Conservation (phyloP, 164 flowering plant species). For the Piper betle region DNA sequence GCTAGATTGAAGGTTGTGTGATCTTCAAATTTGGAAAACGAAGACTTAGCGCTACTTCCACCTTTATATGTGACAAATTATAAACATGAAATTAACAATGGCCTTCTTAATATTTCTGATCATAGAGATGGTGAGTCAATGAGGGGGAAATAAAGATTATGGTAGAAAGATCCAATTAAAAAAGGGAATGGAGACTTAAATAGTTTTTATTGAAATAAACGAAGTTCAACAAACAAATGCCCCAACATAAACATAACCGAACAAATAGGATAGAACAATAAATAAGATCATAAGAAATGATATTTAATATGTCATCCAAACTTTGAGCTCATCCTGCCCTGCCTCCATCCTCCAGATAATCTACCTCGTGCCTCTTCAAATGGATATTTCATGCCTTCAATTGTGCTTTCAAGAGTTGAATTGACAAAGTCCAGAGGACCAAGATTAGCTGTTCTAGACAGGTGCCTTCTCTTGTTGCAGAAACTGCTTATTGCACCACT, state of each 20-base stretch:
- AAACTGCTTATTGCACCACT: slow-evolving; percentile 10
- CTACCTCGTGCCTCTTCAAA: not conserved
- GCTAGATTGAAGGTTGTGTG: too few species aligned
- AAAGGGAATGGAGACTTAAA: not conserved
- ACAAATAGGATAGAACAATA: not conserved
- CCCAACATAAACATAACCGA: not conserved
- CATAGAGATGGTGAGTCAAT: too few species aligned
- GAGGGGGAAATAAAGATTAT: not conserved
- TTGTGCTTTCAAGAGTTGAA: slow-evolving; percentile 5
- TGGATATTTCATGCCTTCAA: not conserved
- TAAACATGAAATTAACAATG: too few species aligned
- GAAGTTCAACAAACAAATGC: not conserved
- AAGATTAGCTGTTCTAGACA: slow-evolving; percentile 1
- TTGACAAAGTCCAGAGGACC: slow-evolving; percentile 1
- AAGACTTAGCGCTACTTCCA: too few species aligned
- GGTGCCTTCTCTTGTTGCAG: slow-evolving; percentile 4
- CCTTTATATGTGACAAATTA: too few species aligned
- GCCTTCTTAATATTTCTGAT: too few species aligned
- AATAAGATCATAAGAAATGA: not conserved
- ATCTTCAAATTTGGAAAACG: too few species aligned
- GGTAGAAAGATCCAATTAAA: not conserved
- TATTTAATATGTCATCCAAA: not conserved
- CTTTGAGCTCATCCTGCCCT: not conserved
- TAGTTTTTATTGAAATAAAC: not conserved
- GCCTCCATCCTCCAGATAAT: not conserved